Base-by-base conservation (phyloP, 345 rosid species). In the Iberis pinnata region DNA sequence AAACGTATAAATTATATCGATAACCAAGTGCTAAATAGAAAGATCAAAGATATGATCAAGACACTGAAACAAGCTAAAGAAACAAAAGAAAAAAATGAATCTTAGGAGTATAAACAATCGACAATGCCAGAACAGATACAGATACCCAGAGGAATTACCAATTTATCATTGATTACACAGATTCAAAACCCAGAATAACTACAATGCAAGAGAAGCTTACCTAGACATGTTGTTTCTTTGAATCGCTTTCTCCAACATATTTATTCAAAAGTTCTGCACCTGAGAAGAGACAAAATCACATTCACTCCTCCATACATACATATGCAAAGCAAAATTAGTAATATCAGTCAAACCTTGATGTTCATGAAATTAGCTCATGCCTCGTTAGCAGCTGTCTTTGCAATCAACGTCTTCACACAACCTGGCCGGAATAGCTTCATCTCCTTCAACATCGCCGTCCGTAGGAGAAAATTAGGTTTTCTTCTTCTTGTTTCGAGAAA, bases 201-300 rank as follows among this genome's bases (percentile, higher is more conserved):
- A 80, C 36, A 70, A 92, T 82, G 88, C 97, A 68, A 67, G 74
- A 29, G 39, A 56, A 38, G 15, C 68, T 54, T 54, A 63, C 68
- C 68, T 60, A 1, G 68, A 53, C 68, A 65, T 65, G 49, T 44
- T 65, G 41, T 50, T 33, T 65, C 53, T 50, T 51, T 57, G 22
- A 31, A 77, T 92, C 97, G 43, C 95, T 88, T 78, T 92, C 99
- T 64, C 99, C 99, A 61, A 92, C 97, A 54, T 85, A 88, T 74
- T 88, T 88, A 57, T 75, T 86, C 64, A 92, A 67, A 60, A 88
- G 78, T 67, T 92, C 95, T 68, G 97, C 94, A 51, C 90, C 99
- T 88, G 69, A 53, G 19, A 54, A 33, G 25, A 60, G 9, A 33
- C 8, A 45, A 58, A 47, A 9, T 44, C 31, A 60, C 15, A 39